phyloP scores from a whole-genome alignment of 495 filamentous ascomycete species.

The Penicillium daleae region DNA sequence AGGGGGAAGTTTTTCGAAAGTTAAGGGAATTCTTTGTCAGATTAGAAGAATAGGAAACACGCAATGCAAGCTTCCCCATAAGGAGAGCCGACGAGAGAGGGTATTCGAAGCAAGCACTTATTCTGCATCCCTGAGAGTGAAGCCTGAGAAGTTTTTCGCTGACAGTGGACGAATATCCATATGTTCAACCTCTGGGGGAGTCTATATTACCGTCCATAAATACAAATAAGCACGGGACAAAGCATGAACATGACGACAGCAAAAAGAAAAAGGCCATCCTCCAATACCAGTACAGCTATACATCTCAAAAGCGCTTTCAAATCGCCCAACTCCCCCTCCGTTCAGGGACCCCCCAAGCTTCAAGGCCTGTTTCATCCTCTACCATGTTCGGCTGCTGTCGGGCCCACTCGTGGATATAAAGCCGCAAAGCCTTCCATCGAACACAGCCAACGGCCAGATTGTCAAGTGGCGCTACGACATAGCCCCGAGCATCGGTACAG shows the following conservation, averaged over 20 bases:
- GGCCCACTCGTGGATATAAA: constrained; percentile 86
- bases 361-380: constrained; percentile 52
- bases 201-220: background rate
- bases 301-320: constrained; percentile 35
- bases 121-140: background rate
- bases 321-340: constrained; percentile 85
- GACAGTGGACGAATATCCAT: background rate
- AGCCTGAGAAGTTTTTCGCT: background rate
- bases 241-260: background rate
- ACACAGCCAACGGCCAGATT: constrained; percentile 54
- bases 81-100: background rate
- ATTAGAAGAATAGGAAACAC: background rate
- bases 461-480: constrained; percentile 58
- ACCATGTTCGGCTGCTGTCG: constrained; percentile 71
- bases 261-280: background rate
- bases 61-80: background rate
- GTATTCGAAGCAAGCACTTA: background rate
- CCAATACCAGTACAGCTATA: background rate
- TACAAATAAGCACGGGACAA: background rate
- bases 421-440: constrained; percentile 78
- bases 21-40: too few species aligned
- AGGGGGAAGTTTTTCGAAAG: too few species aligned
- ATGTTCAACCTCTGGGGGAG: background rate
- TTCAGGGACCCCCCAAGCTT: constrained; percentile 72
- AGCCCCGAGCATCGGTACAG: constrained; percentile 63